Evolutionary conservation across 805 yeast genomes (phyloP).

Genomic region (Wickerhamiella kurtzmanii): DNA sequence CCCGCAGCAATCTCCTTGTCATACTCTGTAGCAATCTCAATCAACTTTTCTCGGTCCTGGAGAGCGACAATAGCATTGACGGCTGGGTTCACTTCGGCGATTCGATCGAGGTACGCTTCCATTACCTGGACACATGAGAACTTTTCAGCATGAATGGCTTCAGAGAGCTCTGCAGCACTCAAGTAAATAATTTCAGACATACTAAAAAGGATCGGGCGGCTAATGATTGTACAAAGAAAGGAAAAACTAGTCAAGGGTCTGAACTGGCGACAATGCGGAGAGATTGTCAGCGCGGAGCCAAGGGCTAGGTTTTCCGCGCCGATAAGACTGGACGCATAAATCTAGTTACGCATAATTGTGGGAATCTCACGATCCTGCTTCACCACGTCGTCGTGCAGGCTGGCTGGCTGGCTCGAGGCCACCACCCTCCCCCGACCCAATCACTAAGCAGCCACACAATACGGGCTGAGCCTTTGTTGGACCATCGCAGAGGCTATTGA

Average conservation of each 20-base stretch:
- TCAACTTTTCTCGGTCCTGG: neutral
- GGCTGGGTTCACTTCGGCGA: neutral
- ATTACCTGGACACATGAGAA: neutral
- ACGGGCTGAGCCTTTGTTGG: neutral
- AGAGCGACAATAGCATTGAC: slow-evolving; percentile 1
- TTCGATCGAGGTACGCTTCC: slow-evolving; percentile 1
- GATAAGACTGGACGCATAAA: neutral
- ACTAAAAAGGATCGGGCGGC: neutral
- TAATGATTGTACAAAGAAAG: no score
- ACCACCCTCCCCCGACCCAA: neutral
- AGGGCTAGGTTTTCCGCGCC: neutral
- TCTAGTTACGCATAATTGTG: no score
- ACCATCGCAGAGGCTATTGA: no score
- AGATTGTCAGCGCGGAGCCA: neutral
- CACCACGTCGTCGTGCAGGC: no score
- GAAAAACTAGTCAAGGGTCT: no score
- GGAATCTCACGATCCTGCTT: no score
- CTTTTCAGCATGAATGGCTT: neutral
- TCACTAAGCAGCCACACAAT: neutral
- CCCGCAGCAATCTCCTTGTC: neutral
- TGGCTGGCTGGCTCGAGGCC: no score
- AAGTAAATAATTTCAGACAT: neutral
- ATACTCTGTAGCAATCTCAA: neutral
- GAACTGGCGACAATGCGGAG: no score
- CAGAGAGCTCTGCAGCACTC: neutral